Evolutionary conservation across 768 basidiomycete genomes (phyloP).

Genomic region (Asterophora parasitica): DNA sequence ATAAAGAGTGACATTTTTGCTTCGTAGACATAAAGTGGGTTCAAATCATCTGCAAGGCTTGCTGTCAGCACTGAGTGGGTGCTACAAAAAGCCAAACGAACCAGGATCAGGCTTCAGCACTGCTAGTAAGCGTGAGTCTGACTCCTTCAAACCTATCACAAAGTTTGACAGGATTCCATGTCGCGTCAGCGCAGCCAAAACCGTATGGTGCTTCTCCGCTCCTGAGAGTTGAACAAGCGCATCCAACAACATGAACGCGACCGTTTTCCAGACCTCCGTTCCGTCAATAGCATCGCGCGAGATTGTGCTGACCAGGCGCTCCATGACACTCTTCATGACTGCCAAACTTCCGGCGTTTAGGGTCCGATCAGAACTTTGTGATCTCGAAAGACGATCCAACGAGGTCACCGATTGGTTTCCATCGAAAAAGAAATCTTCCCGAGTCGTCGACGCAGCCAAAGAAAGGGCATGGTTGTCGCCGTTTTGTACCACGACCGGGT

Average conservation of each 20-base stretch:
- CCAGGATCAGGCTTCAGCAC: constrained; percentile 89
- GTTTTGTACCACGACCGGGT: not conserved
- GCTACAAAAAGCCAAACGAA: constrained; percentile 28
- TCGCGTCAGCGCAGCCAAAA: constrained; percentile 54
- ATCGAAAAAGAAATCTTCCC: constrained; percentile 35
- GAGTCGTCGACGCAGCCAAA: constrained; percentile 34
- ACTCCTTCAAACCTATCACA: constrained; percentile 78
- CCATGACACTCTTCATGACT: constrained; percentile 63
- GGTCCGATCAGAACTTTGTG: constrained; percentile 25
- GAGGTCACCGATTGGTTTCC: constrained; percentile 34
- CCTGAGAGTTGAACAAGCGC: constrained; percentile 71
- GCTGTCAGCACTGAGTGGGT: not conserved
- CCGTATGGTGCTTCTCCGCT: constrained; percentile 59
- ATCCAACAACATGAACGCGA: constrained; percentile 88
- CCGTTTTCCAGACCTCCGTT: constrained; percentile 94
- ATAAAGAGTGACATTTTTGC: constrained; percentile 89
- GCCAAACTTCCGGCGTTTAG: constrained; percentile 61
- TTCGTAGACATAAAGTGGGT: constrained; percentile 91
- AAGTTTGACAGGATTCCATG: constrained; percentile 81
- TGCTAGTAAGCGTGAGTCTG: constrained; percentile 66
- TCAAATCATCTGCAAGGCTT: constrained; percentile 66
- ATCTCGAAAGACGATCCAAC: constrained; percentile 17
- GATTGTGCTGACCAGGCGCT: constrained; percentile 66
- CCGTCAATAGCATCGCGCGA: constrained; percentile 94
- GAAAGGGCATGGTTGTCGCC: constrained; percentile 20